Percentiles rank a stretch among this genome's conserved stretches.
These are phyloP conservation scores for Limtongia smithiae DNA, from an alignment of 805 yeast species.

Conservation along the genomic window DNA sequence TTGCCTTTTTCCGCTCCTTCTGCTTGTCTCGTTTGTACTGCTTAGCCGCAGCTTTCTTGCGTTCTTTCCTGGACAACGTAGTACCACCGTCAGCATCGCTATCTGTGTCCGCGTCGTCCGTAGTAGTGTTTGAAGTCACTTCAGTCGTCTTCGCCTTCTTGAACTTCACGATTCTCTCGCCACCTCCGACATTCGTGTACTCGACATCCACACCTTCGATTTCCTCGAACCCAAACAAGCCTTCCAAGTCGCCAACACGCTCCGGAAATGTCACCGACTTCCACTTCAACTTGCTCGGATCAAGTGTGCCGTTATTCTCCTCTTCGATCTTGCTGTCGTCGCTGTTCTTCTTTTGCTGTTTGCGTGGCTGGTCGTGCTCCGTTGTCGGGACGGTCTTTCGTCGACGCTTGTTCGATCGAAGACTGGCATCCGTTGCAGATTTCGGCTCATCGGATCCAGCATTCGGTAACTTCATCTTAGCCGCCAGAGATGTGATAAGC, in stretches of 20 bases:
- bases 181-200: conserved; percentile 48
- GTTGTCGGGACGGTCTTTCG: too few species aligned
- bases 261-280: conserved; percentile 78
- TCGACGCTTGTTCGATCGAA: too few species aligned
- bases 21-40: conserved; percentile 8
- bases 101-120: conserved; percentile 24
- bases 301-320: too few species aligned
- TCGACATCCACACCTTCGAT: conserved; percentile 88
- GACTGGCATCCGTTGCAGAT: too few species aligned
- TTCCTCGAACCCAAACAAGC: conserved; percentile 90
- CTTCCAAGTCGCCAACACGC: conserved; percentile 80
- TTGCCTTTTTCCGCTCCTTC: conserved; percentile 7
- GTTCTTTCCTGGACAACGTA: conserved; percentile 11
- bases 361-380: too few species aligned
- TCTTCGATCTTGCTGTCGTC: too few species aligned
- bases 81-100: conserved; percentile 24
- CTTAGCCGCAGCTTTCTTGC: conserved; percentile 3
- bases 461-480: too few species aligned
- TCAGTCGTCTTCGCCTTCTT: conserved; percentile 34
- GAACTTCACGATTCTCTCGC: conserved; percentile 18
- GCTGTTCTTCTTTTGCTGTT: too few species aligned
- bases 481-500: too few species aligned
- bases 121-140: conserved; percentile 40
- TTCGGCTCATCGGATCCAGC: too few species aligned
- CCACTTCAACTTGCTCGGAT: conserved; percentile 48